Base-by-base conservation (phyloP, 805 yeast genomes). In the Lachancea cidri region DNA sequence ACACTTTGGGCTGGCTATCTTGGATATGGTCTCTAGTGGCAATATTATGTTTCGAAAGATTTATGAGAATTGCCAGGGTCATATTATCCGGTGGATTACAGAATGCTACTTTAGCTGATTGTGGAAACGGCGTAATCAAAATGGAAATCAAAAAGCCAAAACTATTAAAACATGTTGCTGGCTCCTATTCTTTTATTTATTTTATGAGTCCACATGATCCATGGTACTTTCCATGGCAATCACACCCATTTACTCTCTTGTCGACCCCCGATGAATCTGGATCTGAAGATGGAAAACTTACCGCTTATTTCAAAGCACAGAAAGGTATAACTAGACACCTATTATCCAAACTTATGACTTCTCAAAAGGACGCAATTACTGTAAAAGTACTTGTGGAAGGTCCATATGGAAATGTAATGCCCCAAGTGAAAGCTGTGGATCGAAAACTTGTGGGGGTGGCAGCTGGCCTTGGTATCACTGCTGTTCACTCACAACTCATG, bases 241-340 rank as follows among this genome's bases (percentile, higher is more conserved):
- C 83, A 4, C 88, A 83, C 57, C 91, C 91, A 3, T 83, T 85
- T 62, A 80, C 89, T 1, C 59, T 76, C 5, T 64, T 75, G 37
- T 62, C 74, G 3, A 58, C 58, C 5, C 58, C 62, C 1, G 59
- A 65, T 33, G 63, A 64, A 29, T 63, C 66, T 45, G 59, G 62
- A 35, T 53, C 29, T 5, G 43, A 51, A 19, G 34, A 49, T 11
- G 44, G 45, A 19, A 43, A 45, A 17, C 17, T 76, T 7, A 60
- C 66, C 1, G 61, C 75, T 36, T 70, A 65, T 48, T 68, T 76
- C 51, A 76, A 73, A 53, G 72, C 71, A 15, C 77, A 77, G 56
- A 69, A 69, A n/a, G 87, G 86, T 43, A 58, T 77, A 39, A 79
- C 86, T 13, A 68, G 58, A 39, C 64, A 64, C 25, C 50, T 76